Conservation (phyloP, 345 rosid species). For the Sisymbrium irio region DNA sequence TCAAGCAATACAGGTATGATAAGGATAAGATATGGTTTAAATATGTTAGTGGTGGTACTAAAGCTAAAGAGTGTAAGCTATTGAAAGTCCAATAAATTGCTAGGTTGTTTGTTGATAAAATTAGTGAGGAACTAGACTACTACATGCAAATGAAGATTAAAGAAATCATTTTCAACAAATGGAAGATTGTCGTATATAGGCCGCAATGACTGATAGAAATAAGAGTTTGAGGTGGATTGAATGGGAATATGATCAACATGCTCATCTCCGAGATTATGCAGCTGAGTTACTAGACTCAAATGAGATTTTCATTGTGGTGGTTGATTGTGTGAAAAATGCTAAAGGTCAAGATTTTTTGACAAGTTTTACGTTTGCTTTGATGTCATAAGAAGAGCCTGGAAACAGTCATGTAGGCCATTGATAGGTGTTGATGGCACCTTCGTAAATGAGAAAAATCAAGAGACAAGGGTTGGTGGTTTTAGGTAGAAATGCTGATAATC, state of each 20-base stretch:
- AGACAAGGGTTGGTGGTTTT: neutral
- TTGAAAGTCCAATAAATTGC: neutral
- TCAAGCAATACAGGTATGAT: neutral
- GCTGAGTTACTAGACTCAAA: neutral
- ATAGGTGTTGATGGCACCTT: neutral
- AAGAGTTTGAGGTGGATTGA: neutral
- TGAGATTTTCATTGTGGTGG: neutral
- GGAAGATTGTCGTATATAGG: neutral
- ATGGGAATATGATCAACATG: neutral
- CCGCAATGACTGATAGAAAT: neutral
- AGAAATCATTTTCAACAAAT: neutral
- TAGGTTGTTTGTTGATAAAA: neutral
- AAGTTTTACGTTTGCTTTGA: neutral
- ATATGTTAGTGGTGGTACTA: neutral
- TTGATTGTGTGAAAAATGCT: neutral
- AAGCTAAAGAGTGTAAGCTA: neutral
- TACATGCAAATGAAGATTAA: neutral
- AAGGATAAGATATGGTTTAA: neutral
- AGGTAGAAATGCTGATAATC: neutral
- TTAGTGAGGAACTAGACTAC: neutral
- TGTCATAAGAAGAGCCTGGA: neutral
- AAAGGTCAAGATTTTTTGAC: neutral
- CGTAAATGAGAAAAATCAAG: neutral
- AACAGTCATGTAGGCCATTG: neutral
- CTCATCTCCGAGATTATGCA: neutral